Conservation (phyloP, 345 rosid species). For the Eucalyptus albens region DNA sequence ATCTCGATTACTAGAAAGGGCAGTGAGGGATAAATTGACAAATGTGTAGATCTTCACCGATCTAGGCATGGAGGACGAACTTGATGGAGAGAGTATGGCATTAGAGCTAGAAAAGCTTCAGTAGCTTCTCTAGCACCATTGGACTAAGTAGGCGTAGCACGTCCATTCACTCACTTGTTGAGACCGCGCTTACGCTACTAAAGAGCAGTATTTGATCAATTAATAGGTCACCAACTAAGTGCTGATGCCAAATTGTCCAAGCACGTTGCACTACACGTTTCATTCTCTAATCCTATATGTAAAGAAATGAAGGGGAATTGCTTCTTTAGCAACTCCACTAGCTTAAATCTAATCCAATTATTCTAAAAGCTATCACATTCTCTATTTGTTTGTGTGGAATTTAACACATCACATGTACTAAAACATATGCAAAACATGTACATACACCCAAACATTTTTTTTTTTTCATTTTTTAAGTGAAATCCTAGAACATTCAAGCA, state of each 20-base stretch:
- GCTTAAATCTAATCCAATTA: too few species aligned
- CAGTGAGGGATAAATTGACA: constrained; percentile 40
- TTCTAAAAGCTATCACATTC: too few species aligned
- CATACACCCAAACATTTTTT: too few species aligned
- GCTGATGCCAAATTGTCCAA: neutral
- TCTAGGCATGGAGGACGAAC: constrained; percentile 39
- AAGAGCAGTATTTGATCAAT: neutral
- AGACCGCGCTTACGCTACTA: neutral
- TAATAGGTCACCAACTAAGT: neutral
- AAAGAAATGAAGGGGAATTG: too few species aligned
- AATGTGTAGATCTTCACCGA: constrained; percentile 18
- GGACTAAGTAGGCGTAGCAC: constrained; percentile 56
- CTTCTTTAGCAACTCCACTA: too few species aligned
- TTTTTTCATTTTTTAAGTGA: too few species aligned
- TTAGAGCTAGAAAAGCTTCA: constrained; percentile 72
- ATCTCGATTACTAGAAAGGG: constrained; percentile 7
- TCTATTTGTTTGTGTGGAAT: fast-evolving
- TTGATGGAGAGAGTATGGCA: constrained; percentile 53
- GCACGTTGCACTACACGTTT: too few species aligned
- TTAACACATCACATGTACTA: too few species aligned
- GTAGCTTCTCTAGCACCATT: constrained; percentile 56
- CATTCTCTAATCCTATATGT: too few species aligned
- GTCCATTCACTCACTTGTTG: constrained; percentile 50
- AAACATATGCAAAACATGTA: too few species aligned
- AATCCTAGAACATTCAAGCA: too few species aligned